Evolutionary conservation across 1,284 basidiomycete species (phyloP).

Genomic region (Apiotrichum brassicae): DNA sequence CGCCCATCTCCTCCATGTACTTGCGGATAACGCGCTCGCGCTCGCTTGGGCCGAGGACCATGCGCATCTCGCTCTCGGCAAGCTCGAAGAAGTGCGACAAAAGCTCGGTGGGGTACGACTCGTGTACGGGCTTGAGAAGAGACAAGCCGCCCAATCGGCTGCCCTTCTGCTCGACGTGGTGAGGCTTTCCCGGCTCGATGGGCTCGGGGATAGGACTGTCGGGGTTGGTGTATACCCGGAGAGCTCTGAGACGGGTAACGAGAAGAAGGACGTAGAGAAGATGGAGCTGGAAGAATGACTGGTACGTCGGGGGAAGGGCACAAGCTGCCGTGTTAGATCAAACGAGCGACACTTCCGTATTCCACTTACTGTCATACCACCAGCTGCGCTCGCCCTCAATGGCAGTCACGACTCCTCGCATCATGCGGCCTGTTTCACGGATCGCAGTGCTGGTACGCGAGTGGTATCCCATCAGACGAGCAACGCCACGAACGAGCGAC

Average conservation of each 20-base stretch:
- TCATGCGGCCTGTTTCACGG: constrained; percentile 52
- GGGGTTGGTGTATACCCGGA: constrained; percentile 51
- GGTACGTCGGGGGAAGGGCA: constrained; percentile 83
- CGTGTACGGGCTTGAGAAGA: constrained; percentile 26
- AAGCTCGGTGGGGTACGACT: constrained; percentile 53
- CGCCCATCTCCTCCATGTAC: constrained; percentile 82
- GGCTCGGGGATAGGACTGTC: constrained; percentile 48
- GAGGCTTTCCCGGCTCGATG: constrained; percentile 18
- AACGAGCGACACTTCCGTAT: not conserved
- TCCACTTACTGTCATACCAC: constrained; percentile 46
- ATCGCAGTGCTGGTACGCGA: constrained; percentile 51
- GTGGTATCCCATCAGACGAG: constrained; percentile 53
- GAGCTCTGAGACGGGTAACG: constrained; percentile 75
- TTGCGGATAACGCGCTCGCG: constrained; percentile 75
- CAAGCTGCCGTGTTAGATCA: constrained; percentile 56
- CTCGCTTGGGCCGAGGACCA: constrained; percentile 62
- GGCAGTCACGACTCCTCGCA: constrained; percentile 51
- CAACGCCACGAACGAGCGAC: constrained; percentile 40
- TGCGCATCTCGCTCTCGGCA: constrained; percentile 81
- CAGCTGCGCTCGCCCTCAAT: constrained; percentile 48
- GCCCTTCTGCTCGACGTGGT: constrained; percentile 5
- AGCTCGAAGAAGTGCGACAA: constrained; percentile 96
- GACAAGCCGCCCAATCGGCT: constrained; percentile 6
- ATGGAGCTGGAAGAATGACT: constrained; percentile 94
- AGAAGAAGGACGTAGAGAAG: constrained; percentile 91